Conservation (phyloP, 2,329 filamentous ascomycete species). For the Pseudocercospora cruenta region DNA sequence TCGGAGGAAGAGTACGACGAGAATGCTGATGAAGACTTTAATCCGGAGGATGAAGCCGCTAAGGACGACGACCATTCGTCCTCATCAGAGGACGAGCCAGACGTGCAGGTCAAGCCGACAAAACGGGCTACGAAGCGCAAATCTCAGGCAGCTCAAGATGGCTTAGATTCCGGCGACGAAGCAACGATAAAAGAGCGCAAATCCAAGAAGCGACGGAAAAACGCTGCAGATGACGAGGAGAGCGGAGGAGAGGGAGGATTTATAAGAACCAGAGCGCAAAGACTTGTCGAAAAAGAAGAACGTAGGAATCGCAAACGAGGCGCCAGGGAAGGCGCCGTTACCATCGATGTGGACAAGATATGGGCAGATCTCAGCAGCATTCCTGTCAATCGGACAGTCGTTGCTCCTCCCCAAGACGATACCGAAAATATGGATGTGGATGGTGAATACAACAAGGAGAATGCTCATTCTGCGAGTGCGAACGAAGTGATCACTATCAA, state of each 20-base stretch:
- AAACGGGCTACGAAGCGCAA: conserved; percentile 43
- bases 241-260: conserved; percentile 55
- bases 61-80: conserved; percentile 37
- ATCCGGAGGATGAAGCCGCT: conserved; percentile 38
- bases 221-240: conserved; percentile 29
- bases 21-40: conserved; percentile 50
- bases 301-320: conserved; percentile 51
- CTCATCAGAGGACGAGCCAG: conserved; percentile 42
- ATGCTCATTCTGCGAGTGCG: conserved; percentile 12
- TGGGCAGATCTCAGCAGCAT: conserved; percentile 56
- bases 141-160: conserved; percentile 41
- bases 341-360: conserved; percentile 58
- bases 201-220: conserved; percentile 44
- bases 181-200: conserved; percentile 56
- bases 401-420: conserved; percentile 19
- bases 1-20: conserved; percentile 46
- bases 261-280: conserved; percentile 59
- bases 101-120: conserved; percentile 30
- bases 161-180: conserved; percentile 60
- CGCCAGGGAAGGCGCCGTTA: conserved; percentile 50
- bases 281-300: conserved; percentile 53
- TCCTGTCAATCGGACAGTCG: conserved; percentile 34
- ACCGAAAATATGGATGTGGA: conserved; percentile 26
- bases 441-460: conserved; percentile 31
- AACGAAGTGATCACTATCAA: conserved; percentile 59